Evolutionary conservation across 2,329 filamentous ascomycete species (phyloP).

Genomic region (Penicillium janthinellum): DNA sequence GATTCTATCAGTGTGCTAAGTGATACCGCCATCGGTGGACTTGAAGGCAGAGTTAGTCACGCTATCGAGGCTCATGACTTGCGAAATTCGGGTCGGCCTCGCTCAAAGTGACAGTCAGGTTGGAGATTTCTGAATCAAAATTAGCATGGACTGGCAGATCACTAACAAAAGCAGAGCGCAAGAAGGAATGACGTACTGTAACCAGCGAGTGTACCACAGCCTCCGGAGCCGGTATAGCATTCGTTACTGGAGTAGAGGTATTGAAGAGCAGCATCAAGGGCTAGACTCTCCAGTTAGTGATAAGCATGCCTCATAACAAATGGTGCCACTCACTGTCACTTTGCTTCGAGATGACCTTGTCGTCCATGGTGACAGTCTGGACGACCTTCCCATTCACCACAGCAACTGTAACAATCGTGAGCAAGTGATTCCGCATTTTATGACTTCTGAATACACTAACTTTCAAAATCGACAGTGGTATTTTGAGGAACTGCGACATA

Average conservation of each 20-base stretch:
- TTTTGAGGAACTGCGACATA: background rate
- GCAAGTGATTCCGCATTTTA: background rate
- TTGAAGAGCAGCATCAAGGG: background rate
- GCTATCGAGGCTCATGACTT: background rate
- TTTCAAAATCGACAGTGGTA: background rate
- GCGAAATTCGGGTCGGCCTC: background rate
- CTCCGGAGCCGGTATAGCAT: background rate
- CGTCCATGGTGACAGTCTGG: background rate
- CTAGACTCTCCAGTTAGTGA: background rate
- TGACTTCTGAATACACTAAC: background rate
- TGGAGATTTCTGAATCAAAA: background rate
- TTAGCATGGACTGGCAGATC: background rate
- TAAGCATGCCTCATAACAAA: background rate
- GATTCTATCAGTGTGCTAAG: background rate
- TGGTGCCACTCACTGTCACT: background rate
- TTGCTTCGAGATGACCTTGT: background rate
- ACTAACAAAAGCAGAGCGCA: background rate
- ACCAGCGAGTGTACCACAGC: background rate
- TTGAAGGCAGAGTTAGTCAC: background rate
- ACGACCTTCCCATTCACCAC: background rate
- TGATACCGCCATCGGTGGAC: background rate
- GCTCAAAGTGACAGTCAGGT: background rate
- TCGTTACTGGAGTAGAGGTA: background rate
- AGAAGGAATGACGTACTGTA: background rate
- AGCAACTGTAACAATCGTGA: background rate